These are phyloP conservation scores for Mucor saturninus DNA, from an alignment of 371 early-diverging fungal genomes.

Conservation along the genomic window DNA sequence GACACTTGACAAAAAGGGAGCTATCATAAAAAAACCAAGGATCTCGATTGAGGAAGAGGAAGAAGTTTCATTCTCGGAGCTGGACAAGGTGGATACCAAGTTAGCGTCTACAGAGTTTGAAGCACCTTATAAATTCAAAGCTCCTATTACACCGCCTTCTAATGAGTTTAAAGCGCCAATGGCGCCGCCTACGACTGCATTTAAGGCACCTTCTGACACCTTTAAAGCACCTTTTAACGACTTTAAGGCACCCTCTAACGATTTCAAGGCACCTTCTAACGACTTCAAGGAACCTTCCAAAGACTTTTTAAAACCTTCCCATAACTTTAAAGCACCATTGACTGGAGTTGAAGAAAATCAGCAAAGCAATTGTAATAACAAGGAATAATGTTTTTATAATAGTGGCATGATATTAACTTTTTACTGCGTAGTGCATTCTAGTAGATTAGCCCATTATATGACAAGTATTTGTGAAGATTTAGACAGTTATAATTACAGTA, in stretches of 20 bases:
- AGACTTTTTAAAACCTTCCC: not conserved
- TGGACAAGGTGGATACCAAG: not conserved
- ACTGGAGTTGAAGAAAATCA: not conserved
- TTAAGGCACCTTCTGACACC: conserved; percentile 5
- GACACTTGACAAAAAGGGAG: not conserved
- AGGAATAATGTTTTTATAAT: not conserved
- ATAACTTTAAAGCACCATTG: conserved; percentile 11
- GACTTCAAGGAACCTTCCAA: conserved; percentile 3
- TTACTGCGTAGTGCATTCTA: conserved; percentile 10
- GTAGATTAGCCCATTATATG: conserved; percentile 25
- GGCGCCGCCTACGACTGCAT: not conserved
- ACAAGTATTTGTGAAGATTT: conserved; percentile 23
- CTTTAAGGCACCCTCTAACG: conserved; percentile 9
- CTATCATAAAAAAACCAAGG: conserved; percentile 1
- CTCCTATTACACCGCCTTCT: not conserved
- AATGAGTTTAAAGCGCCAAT: conserved; percentile 5
- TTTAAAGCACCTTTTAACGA: not conserved
- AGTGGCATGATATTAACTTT: not conserved
- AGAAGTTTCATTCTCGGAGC: no score
- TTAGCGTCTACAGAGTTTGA: not conserved
- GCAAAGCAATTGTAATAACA: conserved; percentile 11
- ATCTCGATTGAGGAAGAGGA: not conserved
- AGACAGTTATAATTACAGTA: conserved; percentile 15
- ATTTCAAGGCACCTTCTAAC: not conserved
- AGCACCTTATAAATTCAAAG: conserved; percentile 10